These are phyloP conservation scores for Dactylorhiza incarnata DNA, from an alignment of 106 monocot genomes.

Conservation along the genomic window DNA sequence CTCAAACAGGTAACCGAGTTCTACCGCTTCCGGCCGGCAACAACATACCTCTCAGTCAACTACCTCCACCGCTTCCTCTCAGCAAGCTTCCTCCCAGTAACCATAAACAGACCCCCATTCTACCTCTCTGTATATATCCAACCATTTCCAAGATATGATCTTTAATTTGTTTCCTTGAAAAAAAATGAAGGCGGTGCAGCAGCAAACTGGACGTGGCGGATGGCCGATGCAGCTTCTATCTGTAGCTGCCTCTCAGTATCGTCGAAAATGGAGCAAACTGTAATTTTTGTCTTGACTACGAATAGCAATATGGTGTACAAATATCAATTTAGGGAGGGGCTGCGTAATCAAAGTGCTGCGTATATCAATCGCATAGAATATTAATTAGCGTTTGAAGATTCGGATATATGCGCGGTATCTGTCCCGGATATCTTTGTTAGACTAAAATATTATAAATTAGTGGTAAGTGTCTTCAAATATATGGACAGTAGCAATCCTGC, in stretches of 20 bases:
- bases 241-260: constrained; percentile 79
- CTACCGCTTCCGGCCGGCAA: constrained; percentile 51
- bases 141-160: background rate
- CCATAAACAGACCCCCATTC: too few species aligned
- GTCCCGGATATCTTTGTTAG: too few species aligned
- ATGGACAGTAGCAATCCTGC: too few species aligned
- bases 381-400: too few species aligned
- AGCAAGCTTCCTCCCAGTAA: constrained; percentile 34
- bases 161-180: background rate
- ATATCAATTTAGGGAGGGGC: too few species aligned
- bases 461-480: too few species aligned
- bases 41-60: constrained; percentile 58
- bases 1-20: constrained; percentile 35
- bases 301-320: too few species aligned
- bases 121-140: background rate
- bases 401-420: too few species aligned
- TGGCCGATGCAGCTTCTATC: constrained; percentile 72
- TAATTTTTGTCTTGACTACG: too few species aligned
- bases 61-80: constrained; percentile 84
- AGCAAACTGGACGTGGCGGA: constrained; percentile 4
- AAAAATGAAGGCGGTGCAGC: background rate
- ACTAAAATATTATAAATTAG: too few species aligned
- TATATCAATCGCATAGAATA: too few species aligned
- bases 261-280: constrained; percentile 85
- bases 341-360: too few species aligned